Evolutionary conservation across 2,329 filamentous ascomycete species (phyloP).

Genomic region (Rugonectria rugulosa): DNA sequence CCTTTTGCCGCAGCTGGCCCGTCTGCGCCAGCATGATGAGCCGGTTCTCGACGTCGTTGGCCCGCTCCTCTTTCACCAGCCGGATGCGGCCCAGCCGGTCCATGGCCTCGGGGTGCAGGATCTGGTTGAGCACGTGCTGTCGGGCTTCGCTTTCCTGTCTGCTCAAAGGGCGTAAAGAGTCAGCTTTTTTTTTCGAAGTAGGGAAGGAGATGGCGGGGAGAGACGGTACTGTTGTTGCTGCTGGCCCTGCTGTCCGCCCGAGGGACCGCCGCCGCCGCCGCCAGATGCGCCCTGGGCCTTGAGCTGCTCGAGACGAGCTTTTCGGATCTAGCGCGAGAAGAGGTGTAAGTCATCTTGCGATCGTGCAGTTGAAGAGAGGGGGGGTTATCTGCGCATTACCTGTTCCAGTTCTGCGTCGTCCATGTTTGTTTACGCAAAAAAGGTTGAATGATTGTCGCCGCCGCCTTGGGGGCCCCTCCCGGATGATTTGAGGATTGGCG

Average conservation of each 20-base stretch:
- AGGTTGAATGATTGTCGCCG: no score
- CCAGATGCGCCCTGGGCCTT: slow-evolving; percentile 77
- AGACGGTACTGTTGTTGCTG: slow-evolving; percentile 52
- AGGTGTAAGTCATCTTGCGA: neutral
- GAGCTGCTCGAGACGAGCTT: slow-evolving; percentile 91
- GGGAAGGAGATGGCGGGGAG: neutral
- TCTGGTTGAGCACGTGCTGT: slow-evolving; percentile 82
- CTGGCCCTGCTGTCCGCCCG: slow-evolving; percentile 64
- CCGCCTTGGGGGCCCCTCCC: no score
- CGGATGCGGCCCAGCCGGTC: slow-evolving; percentile 94
- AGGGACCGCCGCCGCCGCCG: slow-evolving; percentile 51
- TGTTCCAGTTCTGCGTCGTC: slow-evolving; percentile 55
- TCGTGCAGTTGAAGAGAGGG: no score
- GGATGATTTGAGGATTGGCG: no score
- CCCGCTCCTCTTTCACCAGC: slow-evolving; percentile 92
- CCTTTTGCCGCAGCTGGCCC: slow-evolving; percentile 85
- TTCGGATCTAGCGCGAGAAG: slow-evolving; percentile 80
- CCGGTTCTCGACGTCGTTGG: slow-evolving; percentile 88
- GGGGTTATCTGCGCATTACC: slow-evolving; percentile 31
- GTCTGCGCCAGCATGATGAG: slow-evolving; percentile 90
- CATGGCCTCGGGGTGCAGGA: slow-evolving; percentile 91
- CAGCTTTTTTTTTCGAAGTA: neutral
- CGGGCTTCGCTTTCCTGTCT: slow-evolving; percentile 73
- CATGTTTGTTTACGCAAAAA: slow-evolving; percentile 42
- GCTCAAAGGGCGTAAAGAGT: neutral